Base-by-base conservation (phyloP, 2,329 filamentous ascomycete species). In the Penicillium aurantiogriseum region DNA sequence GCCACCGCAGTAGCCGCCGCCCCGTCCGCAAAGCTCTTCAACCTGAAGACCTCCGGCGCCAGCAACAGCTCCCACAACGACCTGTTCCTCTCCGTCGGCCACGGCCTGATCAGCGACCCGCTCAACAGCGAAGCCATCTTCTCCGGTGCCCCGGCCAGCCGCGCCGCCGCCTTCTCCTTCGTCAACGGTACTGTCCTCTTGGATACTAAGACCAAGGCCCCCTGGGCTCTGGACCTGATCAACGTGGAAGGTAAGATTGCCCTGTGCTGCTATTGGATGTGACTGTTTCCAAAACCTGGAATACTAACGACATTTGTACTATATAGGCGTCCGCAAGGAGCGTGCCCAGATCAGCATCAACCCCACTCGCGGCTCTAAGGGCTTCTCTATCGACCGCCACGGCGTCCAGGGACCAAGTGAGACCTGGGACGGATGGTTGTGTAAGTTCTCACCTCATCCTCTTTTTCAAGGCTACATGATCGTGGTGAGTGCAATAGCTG, bases 381-480 rank as follows among this genome's bases (percentile, higher is more conserved):
- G 62, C 17, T 65, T 65, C 46, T 38, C 44, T n/a, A 1, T 58
- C 43, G 19, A 15, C 5, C 45, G 35, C 11, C 46, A 52, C 2
- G 36, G 36, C 3, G 36, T 63, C 44, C 19, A 38, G 29, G 57
- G 52, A 44, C 36, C 50, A 19, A 51, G 36, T 25, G 29, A 19
- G 29, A 57, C 38, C 19, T 63, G 59, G 59, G 61, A 60, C 17
- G 56, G 61, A 23, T 63, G 61, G 62, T 35, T 54, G 61, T 61
- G 29, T 70, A 82, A 65, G 57, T 82, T 74, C 59, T 69, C 1
- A 48, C 23, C 29, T 11, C 10, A 19, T 38, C 2, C 15, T 31
- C 21, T 8, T 21, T 52, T 56, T 17, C 7, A n/a, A 15, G 27
- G 8, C 3, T 33, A 11, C 7, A 11, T n/a, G 10, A 19, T 29